A percentile compares a stretch with the other conserved stretches of the same genome.
phyloP scores from a whole-genome alignment of 345 rosid genomes.

The Lepidium aucheri region DNA sequence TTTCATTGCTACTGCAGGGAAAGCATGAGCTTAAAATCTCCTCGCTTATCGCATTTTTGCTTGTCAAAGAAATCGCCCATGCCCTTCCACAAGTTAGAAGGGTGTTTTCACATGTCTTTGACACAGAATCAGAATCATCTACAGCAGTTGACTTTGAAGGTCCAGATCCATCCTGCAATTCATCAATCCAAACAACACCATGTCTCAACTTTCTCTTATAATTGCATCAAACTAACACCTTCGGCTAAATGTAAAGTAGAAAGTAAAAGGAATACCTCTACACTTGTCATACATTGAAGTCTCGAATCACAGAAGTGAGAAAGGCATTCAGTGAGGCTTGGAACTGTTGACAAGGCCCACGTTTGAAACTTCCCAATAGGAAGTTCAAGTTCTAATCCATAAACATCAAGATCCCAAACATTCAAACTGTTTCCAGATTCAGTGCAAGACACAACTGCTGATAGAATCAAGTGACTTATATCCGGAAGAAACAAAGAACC shows the following conservation, averaged over 20 bases:
- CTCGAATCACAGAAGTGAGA: constrained; percentile 45
- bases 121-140: constrained; percentile 26
- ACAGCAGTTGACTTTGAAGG: constrained; percentile 30
- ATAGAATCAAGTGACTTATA: constrained; percentile 45
- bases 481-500: constrained; percentile 48
- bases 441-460: constrained; percentile 55
- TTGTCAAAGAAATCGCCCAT: constrained; percentile 56
- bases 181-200: constrained; percentile 2
- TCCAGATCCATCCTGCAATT: constrained; percentile 42
- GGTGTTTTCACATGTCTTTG: constrained; percentile 16
- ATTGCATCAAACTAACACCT: not conserved
- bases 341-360: constrained; percentile 55
- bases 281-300: constrained; percentile 27
- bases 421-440: constrained; percentile 41
- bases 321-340: constrained; percentile 55
- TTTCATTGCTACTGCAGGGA: constrained; percentile 20
- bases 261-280: constrained; percentile 35
- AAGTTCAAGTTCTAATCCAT: constrained; percentile 41
- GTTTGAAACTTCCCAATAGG: constrained; percentile 58
- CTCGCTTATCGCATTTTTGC: constrained; percentile 36
- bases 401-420: constrained; percentile 50
- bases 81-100: constrained; percentile 61
- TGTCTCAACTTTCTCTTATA: not conserved
- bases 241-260: not conserved
- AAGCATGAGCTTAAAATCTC: constrained; percentile 47